Base-by-base conservation (phyloP, 495 filamentous ascomycete species). In the Echria macrotheca region DNA sequence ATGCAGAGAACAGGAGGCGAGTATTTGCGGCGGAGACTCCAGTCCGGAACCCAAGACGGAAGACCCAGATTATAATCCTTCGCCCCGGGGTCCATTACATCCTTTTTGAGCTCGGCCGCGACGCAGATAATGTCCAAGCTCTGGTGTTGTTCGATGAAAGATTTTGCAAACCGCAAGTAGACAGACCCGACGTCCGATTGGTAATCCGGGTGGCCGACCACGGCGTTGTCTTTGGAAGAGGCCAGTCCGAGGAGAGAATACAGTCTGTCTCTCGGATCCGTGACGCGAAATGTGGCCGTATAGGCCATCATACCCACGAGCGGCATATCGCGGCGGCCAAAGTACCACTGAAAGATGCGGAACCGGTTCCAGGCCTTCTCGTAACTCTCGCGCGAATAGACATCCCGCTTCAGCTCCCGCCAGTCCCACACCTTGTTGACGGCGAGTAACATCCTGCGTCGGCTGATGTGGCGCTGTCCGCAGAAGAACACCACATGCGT, bases 341-440 rank as follows among this genome's bases (percentile, higher is more conserved):
- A 12, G 4, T 33, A 35, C 24, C 47, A 40, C 17, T 41, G 36
- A 17, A 49, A 22, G 24, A 49, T 4, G 9, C 47, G 25, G 9
- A 49, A 21, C 17, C 47, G 35, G 17, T 49, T 49, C 47, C 47
- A 49, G 10, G 47, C 47, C 28, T 41, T 49, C 37, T 49, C 47
- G 6, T 42, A 49, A 4, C 23, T 24, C 25, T 32, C 15, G n/a
- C 47, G 19, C 17, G 47, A 19, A 12, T 41, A 41, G 9, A 49
- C 12, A 3, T 33, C 18, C 6, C 9, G 14, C 24, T 18, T 28
- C 15, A 8, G 24, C 47, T 49, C 36, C 1, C 23, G 36, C 35
- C 35, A 49, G 12, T 42, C 36, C 47, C 47, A 49, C 4, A 49
- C 36, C 5, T 11, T 1, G n/a, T 23, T n/a, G 0, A 49, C 28